A percentile compares a stretch with the other conserved stretches of the same genome.
phyloP scores from a whole-genome alignment of 768 basidiomycete species.

The Peribolospora kevripleyi region DNA sequence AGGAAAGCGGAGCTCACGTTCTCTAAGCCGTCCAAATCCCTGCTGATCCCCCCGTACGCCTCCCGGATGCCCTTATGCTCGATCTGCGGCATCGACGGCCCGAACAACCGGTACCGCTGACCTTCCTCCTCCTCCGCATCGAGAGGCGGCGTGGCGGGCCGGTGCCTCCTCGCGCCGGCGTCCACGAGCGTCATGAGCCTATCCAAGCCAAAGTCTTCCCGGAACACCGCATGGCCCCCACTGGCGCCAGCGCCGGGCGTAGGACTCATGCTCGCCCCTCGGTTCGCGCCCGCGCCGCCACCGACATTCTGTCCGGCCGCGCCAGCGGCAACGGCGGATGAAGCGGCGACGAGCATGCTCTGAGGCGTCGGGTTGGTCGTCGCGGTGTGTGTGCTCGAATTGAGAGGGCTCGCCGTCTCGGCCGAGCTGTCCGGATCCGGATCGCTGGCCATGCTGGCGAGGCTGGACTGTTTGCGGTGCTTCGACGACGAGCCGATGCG shows the following conservation, averaged over 20 bases:
- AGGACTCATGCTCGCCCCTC: too few relatives aligned
- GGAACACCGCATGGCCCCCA: conserved; percentile 6
- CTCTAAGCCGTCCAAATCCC: too few relatives aligned
- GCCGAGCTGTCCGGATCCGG: neutral
- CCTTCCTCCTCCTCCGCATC: too few relatives aligned
- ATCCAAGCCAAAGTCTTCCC: conserved; percentile 9
- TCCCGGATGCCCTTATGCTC: too few relatives aligned
- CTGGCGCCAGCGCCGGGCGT: neutral
- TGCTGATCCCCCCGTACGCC: too few relatives aligned
- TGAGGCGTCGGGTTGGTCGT: neutral
- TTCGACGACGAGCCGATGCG: neutral
- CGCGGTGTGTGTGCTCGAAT: conserved; percentile 1
- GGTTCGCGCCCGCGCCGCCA: too few relatives aligned
- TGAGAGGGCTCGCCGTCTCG: conserved; percentile 7
- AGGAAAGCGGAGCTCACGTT: too few relatives aligned
- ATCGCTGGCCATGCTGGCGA: neutral
- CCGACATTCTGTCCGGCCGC: too few relatives aligned
- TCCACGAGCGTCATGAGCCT: conserved; percentile 8
- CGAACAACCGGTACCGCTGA: too few relatives aligned
- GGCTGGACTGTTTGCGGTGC: neutral
- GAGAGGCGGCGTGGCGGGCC: neutral
- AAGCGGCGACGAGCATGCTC: conserved; percentile 4
- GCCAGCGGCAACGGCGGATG: too few relatives aligned
- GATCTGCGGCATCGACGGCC: too few relatives aligned
- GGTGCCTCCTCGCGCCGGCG: neutral